Evolutionary conservation across 306 rosid genomes (phyloP), one percentile per base, ranked within the genome.

Genomic region (Corylus avellana): DNA sequence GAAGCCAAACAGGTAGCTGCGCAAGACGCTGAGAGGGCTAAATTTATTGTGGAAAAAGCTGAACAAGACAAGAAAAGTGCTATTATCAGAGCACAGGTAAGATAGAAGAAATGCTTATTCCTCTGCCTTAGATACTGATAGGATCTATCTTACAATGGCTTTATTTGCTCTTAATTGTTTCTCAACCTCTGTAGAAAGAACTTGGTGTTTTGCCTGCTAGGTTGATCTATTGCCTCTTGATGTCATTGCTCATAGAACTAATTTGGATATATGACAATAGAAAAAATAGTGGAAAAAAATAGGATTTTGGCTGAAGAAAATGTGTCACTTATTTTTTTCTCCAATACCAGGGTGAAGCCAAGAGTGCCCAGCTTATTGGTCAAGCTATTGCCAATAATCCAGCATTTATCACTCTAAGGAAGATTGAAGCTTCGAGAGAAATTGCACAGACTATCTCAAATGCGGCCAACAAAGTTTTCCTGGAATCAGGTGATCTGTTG

Each of bases 1-100:
- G 97, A 94, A 87, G 97, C 98, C 82, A 94, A 94, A 86, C 98
- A 94, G 77, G 95, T 92, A 77, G 97, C 97, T 81, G 97, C 97
- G 47, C 97, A 94, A 84, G 97, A 92, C 44, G 97, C 97, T 63
- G 98, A 92, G 87, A 92, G 97, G 81, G 98, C 92, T n/a, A 92
- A 94, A 77, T 94, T 86, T 76, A 90, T 94, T 37, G 97, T 92
- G 67, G 97, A 94, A 76, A 90, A 92, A 77, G 97, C 98, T 73
- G 93, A 94, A 73, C 97, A 92, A 83, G 97, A 92, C 88, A 92
- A 90, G 84, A 88, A 72, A 86, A 91, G 95, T 84, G 93, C 95
- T 70, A 64, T 92, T 48, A 88, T 94, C 57, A 89, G 93, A 87
- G 98, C 98, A 72, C 87, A 91, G 93, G 97, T 94, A 67, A 86